Evolutionary conservation across 2,329 filamentous ascomycete species (phyloP).

Genomic region (Colletotrichum sidae): DNA sequence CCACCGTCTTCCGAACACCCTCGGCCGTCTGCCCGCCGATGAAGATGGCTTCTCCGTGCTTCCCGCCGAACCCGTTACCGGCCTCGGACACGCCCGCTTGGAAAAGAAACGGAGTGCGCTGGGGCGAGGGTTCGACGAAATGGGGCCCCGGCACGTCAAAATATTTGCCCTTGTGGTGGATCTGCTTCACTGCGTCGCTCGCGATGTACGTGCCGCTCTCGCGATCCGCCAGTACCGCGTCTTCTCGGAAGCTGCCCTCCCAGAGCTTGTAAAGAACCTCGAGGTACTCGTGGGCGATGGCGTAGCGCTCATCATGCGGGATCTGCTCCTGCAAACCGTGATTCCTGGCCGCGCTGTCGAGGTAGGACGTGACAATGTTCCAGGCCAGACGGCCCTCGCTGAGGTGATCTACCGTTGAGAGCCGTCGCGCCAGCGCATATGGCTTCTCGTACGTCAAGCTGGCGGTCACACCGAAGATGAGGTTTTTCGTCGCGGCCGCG

Average conservation of each 20-base stretch:
- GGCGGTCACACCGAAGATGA: constrained; percentile 77
- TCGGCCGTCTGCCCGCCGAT: constrained; percentile 56
- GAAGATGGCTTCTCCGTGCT: constrained; percentile 50
- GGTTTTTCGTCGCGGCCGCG: constrained; percentile 73
- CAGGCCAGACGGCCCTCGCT: constrained; percentile 66
- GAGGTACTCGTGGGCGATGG: constrained; percentile 69
- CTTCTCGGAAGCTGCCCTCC: constrained; percentile 58
- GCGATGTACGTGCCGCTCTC: constrained; percentile 60
- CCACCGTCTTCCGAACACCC: constrained; percentile 53
- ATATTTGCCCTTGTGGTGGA: constrained; percentile 72
- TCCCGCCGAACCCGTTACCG: constrained; percentile 7
- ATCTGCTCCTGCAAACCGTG: constrained; percentile 68
- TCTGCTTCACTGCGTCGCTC: constrained; percentile 64
- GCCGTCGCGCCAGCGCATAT: constrained; percentile 72
- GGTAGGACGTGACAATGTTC: constrained; percentile 74
- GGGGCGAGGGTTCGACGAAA: constrained; percentile 70
- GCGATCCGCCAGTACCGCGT: constrained; percentile 68
- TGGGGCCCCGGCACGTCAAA: constrained; percentile 70
- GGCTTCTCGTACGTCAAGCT: constrained; percentile 77
- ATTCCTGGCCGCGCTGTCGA: constrained; percentile 75
- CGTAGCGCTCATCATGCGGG: constrained; percentile 63
- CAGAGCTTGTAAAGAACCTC: constrained; percentile 71
- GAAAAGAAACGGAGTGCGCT: constrained; percentile 72
- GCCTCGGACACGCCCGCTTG: constrained; percentile 56
- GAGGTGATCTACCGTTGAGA: constrained; percentile 76